These are phyloP conservation scores for Ogataea nakhonphanomensis DNA, from an alignment of 805 yeast species.

Conservation along the genomic window DNA sequence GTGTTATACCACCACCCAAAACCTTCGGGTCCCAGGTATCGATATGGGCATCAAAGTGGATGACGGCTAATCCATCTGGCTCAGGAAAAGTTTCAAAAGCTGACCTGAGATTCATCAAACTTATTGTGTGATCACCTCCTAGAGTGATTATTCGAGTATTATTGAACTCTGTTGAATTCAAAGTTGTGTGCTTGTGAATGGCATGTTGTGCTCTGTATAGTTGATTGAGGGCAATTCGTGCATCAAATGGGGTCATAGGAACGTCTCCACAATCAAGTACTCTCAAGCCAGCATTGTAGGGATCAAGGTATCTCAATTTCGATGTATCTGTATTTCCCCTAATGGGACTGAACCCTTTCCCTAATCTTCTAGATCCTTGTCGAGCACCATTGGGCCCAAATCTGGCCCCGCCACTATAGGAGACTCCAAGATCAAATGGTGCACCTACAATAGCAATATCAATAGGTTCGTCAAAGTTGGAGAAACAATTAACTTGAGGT, in stretches of 20 bases:
- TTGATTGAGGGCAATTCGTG: conserved; percentile 53
- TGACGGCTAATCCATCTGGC: conserved; percentile 41
- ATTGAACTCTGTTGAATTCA: conserved; percentile 19
- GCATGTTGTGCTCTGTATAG: conserved; percentile 51
- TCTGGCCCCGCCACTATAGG: conserved; percentile 55
- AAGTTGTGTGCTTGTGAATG: conserved; percentile 37
- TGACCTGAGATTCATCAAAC: conserved; percentile 46
- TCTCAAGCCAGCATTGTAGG: conserved; percentile 39
- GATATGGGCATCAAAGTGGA: conserved; percentile 62
- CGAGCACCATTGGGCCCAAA: conserved; percentile 55
- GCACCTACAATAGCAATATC: conserved; percentile 45
- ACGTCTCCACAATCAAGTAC: conserved; percentile 60
- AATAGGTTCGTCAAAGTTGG: conserved; percentile 26
- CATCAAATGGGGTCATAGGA: conserved; percentile 60
- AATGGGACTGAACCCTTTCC: conserved; percentile 40
- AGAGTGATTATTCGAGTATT: conserved; percentile 41
- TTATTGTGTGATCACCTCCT: conserved; percentile 58
- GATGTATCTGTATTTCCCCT: conserved; percentile 35
- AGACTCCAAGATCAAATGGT: conserved; percentile 56
- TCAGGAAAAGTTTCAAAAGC: conserved; percentile 44
- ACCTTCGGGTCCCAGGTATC: conserved; percentile 67
- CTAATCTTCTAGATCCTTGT: conserved; percentile 41
- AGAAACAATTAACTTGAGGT: conserved; percentile 18
- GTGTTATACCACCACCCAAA: conserved; percentile 59
- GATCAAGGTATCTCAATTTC: conserved; percentile 36